phyloP scores from a whole-genome alignment of 345 rosid species.

The Heritiera littoralis region DNA sequence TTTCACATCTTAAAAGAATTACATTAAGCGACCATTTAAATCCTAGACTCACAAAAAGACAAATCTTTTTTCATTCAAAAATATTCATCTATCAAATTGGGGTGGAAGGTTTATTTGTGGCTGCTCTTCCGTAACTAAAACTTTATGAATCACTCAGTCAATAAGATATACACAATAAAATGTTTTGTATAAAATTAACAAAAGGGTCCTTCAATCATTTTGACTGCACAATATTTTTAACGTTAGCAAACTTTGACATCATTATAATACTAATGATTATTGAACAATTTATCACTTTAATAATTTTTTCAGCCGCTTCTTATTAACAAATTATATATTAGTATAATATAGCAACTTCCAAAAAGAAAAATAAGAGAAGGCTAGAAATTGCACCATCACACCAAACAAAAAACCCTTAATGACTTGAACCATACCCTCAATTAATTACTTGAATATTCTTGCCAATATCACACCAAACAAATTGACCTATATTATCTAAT shows the following conservation, averaged over 20 bases:
- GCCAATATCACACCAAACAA: not conserved
- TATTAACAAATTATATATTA: too few relatives aligned
- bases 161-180: not conserved
- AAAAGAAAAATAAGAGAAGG: not conserved
- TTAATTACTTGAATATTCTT: not conserved
- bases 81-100: too few relatives aligned
- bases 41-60: too few relatives aligned
- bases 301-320: not conserved
- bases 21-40: too few relatives aligned
- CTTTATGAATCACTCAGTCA: not conserved
- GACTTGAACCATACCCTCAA: not conserved
- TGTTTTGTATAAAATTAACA: not conserved
- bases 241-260: not conserved
- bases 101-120: too few relatives aligned
- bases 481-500: not conserved
- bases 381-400: not conserved
- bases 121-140: not conserved
- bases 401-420: not conserved
- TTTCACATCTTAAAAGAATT: too few relatives aligned
- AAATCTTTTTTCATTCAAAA: too few relatives aligned
- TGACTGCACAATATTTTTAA: not conserved
- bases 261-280: not conserved
- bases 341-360: not conserved
- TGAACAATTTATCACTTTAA: not conserved
- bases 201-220: not conserved